phyloP scores from a whole-genome alignment of 1,284 basidiomycete genomes.

The Austroboletus novae-zelandiae region DNA sequence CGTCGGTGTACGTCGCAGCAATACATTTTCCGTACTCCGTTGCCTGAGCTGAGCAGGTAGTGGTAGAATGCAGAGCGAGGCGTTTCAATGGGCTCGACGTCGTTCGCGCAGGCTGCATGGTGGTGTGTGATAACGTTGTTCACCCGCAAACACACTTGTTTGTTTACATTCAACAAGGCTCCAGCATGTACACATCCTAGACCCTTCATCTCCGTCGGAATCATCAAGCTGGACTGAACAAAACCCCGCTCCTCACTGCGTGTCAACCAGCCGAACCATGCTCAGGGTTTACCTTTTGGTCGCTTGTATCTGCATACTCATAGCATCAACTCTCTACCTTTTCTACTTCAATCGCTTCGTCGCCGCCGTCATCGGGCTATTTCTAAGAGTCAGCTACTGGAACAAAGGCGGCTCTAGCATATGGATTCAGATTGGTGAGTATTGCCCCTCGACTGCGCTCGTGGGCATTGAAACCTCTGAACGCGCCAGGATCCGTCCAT shows the following conservation, averaged over 20 bases:
- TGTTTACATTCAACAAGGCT: too few relatives aligned
- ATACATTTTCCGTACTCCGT: conserved; percentile 79
- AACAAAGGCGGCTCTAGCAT: conserved; percentile 64
- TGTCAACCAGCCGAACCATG: conserved; percentile 37
- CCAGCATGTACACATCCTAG: not conserved
- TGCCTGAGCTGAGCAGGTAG: conserved; percentile 68
- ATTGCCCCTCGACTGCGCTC: not conserved
- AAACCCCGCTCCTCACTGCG: conserved; percentile 12
- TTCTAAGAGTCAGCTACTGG: conserved; percentile 69
- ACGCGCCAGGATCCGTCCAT: conserved; percentile 69
- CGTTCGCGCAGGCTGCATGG: conserved; percentile 23
- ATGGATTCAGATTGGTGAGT: conserved; percentile 76
- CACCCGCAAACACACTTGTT: too few relatives aligned
- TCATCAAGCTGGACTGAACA: not conserved
- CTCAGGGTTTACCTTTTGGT: conserved; percentile 63
- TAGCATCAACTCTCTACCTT: conserved; percentile 73
- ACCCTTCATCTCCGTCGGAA: not conserved
- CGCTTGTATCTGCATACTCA: conserved; percentile 67
- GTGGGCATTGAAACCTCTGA: not conserved
- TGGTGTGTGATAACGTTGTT: too few relatives aligned
- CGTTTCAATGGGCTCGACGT: conserved; percentile 50
- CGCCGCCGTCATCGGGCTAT: conserved; percentile 59
- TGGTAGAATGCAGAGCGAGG: conserved; percentile 65
- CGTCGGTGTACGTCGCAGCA: conserved; percentile 70
- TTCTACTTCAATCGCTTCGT: conserved; percentile 90